Evolutionary conservation across 352 stramenopile species (phyloP), one percentile per base, ranked within the genome.

Genomic region (Elongisporangium anandrum): DNA sequence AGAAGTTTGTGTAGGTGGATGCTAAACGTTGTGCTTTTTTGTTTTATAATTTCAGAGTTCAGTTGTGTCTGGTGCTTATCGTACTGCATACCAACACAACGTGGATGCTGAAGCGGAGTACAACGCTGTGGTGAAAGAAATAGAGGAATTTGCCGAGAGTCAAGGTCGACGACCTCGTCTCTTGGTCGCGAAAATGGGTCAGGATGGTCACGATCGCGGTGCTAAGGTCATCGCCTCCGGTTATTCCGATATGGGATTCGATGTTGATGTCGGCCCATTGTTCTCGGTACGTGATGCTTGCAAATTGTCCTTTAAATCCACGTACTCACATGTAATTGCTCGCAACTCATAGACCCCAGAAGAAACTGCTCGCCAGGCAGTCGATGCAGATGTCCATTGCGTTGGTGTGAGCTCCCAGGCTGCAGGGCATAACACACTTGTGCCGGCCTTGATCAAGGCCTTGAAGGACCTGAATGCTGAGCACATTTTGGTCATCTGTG

Each of bases 161-260:
- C 87, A 98, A 55, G 97, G 97, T 47, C 86, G 97, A 57, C 85
- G 96, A 45, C 97, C 96, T 50, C 84, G 96, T 59, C 94, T 99
- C 65, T 69, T 99, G 24, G 92, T 99, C 15, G 94, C 95, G 47
- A 98, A 98, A 70, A 97, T 97, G 86, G 90, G 94, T 29, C 94
- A 98, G 77, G 97, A 99, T 73, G 97, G 96, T 23, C 97, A 99
- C 66, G 97, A 99, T 69, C 87, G 97, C 62, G 97, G 97, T 54
- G 97, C 95, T 23, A 99, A 98, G 67, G 94, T 99, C 15, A 98
- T 99, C 68, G 95, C 95, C 3, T 97, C 79, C 57, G 95, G 96
- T 19, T 98, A 98, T 65, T 95, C 89, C 19, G 97, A 99, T 71
- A 75, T 99, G 61, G 97, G 97, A 20, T 99, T 98, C 68, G 97